Evolutionary conservation across 2,329 filamentous ascomycete species (phyloP).

Genomic region (Emmonsiellopsis sp.): DNA sequence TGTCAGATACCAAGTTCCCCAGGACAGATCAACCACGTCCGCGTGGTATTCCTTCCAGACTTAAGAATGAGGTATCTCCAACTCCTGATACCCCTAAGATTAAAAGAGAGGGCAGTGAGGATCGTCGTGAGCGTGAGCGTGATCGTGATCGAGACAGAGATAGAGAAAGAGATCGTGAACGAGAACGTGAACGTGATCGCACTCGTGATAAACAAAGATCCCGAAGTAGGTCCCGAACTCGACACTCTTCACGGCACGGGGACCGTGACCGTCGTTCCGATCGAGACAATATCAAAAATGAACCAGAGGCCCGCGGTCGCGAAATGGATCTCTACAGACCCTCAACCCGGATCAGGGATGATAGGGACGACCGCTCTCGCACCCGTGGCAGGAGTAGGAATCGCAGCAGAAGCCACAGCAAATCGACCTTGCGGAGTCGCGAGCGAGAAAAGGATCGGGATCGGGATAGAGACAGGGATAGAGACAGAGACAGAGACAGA

Average conservation of each 20-base stretch:
- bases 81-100: background rate
- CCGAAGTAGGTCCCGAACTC: slow-evolving; percentile 16
- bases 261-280: slow-evolving; percentile 8
- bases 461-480: slow-evolving; percentile 18
- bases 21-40: slow-evolving; percentile 2
- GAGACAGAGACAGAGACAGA: slow-evolving; percentile 19
- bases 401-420: slow-evolving; percentile 24
- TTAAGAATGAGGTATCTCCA: background rate
- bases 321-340: slow-evolving; percentile 14
- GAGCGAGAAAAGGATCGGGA: slow-evolving; percentile 7
- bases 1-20: background rate
- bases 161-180: slow-evolving; percentile 15
- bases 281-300: slow-evolving; percentile 8
- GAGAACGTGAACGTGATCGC: slow-evolving; percentile 15
- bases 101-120: background rate
- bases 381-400: slow-evolving; percentile 23
- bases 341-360: slow-evolving; percentile 10
- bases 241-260: slow-evolving; percentile 16
- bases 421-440: slow-evolving; percentile 19
- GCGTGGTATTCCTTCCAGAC: background rate
- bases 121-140: slow-evolving; percentile 9
- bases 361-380: slow-evolving; percentile 23
- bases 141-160: slow-evolving; percentile 20
- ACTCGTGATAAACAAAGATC: slow-evolving; percentile 14
- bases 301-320: slow-evolving; percentile 6